Percentiles rank a stretch among this genome's conserved stretches.
Conservation (phyloP, 2,329 filamentous ascomycete genomes). For the Dothistroma septosporum region DNA sequence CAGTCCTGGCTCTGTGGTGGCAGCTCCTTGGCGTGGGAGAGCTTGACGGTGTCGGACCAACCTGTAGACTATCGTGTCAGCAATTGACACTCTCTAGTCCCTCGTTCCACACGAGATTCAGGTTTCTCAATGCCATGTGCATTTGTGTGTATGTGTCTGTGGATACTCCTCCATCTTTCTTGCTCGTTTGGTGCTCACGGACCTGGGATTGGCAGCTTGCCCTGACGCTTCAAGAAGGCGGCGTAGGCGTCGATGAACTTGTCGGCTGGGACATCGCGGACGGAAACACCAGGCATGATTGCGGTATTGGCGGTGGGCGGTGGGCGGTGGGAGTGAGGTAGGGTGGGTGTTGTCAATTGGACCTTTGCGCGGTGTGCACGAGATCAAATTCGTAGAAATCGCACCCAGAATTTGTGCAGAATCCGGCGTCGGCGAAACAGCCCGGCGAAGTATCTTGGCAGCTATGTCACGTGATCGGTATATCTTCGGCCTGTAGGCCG, state of each 20-base stretch:
- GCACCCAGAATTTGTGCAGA: not conserved
- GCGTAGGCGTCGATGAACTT: slow-evolving; percentile 85
- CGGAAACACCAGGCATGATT: slow-evolving; percentile 76
- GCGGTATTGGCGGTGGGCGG: slow-evolving; percentile 40
- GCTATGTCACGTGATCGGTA: not conserved
- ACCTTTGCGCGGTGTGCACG: slow-evolving; percentile 7
- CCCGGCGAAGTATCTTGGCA: not conserved
- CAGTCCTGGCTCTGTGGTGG: slow-evolving; percentile 98
- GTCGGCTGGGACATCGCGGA: slow-evolving; percentile 85
- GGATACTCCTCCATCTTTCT: slow-evolving; percentile 21
- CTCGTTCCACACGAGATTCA: slow-evolving; percentile 53
- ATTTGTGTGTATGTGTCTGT: slow-evolving; percentile 19
- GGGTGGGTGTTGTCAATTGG: not conserved
- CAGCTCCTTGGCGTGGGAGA: slow-evolving; percentile 91
- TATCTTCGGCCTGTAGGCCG: not conserved
- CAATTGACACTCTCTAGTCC: slow-evolving; percentile 37
- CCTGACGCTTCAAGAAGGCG: slow-evolving; percentile 89
- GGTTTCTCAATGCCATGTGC: slow-evolving; percentile 37
- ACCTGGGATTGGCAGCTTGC: slow-evolving; percentile 88
- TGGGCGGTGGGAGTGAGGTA: slow-evolving; percentile 9
- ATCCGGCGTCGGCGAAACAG: not conserved
- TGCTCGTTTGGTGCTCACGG: slow-evolving; percentile 41
- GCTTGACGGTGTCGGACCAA: slow-evolving; percentile 99
- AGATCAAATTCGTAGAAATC: not conserved
- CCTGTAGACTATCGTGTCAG: slow-evolving; percentile 59